These are phyloP conservation scores for Colletotrichum sp. DNA, from an alignment of 2,329 filamentous ascomycete genomes.

Conservation along the genomic window DNA sequence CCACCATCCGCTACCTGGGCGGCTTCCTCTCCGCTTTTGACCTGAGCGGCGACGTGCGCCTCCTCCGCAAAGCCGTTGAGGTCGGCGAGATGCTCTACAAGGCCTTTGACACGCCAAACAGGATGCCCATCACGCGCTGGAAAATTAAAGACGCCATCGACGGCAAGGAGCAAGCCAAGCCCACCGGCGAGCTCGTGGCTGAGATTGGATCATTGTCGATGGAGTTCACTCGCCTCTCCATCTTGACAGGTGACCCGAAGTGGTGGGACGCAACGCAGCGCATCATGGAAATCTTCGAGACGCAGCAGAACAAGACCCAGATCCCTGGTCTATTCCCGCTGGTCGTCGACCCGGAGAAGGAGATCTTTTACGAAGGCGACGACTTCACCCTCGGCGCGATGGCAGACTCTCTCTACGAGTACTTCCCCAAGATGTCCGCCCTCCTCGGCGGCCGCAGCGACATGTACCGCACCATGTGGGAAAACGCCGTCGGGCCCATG, in stretches of 20 bases:
- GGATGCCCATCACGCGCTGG: conserved; percentile 44
- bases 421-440: conserved; percentile 66
- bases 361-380: conserved; percentile 40
- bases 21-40: conserved; percentile 51
- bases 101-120: conserved; percentile 53
- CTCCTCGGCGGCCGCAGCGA: conserved; percentile 67
- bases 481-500: conserved; percentile 61
- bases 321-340: conserved; percentile 80
- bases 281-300: conserved; percentile 73
- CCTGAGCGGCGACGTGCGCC: conserved; percentile 41
- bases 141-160: conserved; percentile 27
- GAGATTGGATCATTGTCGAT: conserved; percentile 71
- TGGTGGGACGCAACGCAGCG: conserved; percentile 80
- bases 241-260: conserved; percentile 72
- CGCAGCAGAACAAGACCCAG: conserved; percentile 70
- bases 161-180: conserved; percentile 17
- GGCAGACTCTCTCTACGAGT: conserved; percentile 64
- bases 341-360: conserved; percentile 62
- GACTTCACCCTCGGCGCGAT: conserved; percentile 59
- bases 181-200: conserved; percentile 49
- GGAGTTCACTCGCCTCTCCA: conserved; percentile 75
- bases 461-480: conserved; percentile 70
- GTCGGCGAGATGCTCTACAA: conserved; percentile 52
- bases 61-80: conserved; percentile 49
- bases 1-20: conserved; percentile 49